phyloP scores from a whole-genome alignment of 1,139 yeast genomes.

The Pichia sp. region DNA sequence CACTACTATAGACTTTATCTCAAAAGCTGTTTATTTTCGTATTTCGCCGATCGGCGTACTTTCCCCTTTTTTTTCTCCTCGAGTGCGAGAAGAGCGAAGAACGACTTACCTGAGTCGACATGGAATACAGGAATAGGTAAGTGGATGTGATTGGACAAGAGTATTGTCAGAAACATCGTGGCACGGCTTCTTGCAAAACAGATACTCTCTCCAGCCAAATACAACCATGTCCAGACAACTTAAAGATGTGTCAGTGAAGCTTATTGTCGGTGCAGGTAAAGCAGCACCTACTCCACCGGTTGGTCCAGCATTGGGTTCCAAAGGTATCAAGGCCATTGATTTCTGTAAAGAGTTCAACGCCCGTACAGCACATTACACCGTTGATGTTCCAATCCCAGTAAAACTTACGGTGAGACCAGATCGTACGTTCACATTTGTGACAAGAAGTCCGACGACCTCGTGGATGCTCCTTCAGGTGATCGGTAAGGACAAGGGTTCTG shows the following conservation, averaged over 20 bases:
- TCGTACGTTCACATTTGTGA: constrained; percentile 77
- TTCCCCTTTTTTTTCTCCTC: neutral
- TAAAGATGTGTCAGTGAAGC: constrained; percentile 60
- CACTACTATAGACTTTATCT: neutral
- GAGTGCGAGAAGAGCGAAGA: neutral
- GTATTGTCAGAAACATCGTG: neutral
- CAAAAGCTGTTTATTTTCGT: no score
- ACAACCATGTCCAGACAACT: constrained; percentile 26
- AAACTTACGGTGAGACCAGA: constrained; percentile 86
- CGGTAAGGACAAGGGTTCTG: constrained; percentile 74
- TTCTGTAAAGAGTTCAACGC: constrained; percentile 98
- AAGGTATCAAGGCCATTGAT: constrained; percentile 98
- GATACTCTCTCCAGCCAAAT: no score
- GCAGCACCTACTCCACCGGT: constrained; percentile 99
- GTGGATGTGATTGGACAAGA: neutral
- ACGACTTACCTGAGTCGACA: no score
- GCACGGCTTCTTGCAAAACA: neutral
- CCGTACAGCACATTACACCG: constrained; percentile 78
- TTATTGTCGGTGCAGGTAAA: constrained; percentile 96
- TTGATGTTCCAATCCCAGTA: constrained; percentile 90
- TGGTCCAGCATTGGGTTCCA: constrained; percentile 98
- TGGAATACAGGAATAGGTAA: neutral
- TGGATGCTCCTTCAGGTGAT: constrained; percentile 84
- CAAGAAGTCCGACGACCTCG: constrained; percentile 90
- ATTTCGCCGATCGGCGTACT: constrained; percentile 1